phyloP scores from a whole-genome alignment of 352 stramenopile genomes.

The Globisporangium cederbergense region DNA sequence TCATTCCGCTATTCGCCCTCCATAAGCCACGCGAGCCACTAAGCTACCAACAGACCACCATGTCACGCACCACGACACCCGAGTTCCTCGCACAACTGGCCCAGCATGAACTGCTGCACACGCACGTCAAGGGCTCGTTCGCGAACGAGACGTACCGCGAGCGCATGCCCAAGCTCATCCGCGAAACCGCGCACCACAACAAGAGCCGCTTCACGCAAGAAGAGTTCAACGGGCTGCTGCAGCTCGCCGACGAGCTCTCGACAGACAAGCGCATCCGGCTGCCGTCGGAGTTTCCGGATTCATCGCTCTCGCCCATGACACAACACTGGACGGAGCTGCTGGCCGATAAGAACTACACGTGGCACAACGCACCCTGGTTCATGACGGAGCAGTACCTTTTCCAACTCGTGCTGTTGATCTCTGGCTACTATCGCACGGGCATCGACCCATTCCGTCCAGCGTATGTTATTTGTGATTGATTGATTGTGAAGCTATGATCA shows the following conservation, averaged over 20 bases:
- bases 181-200: conserved; percentile 54
- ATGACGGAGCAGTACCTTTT: conserved; percentile 75
- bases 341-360: conserved; percentile 44
- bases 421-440: conserved; percentile 55
- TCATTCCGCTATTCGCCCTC: background rate
- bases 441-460: conserved; percentile 65
- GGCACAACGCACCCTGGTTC: conserved; percentile 77
- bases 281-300: conserved; percentile 33
- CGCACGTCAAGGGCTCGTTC: conserved; percentile 52
- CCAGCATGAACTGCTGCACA: conserved; percentile 62
- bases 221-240: conserved; percentile 31
- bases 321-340: conserved; percentile 47
- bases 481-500: background rate
- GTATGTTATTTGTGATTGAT: conserved; percentile 15
- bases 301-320: conserved; percentile 36
- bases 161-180: conserved; percentile 52
- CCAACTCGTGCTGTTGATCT: conserved; percentile 57
- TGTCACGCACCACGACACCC: conserved; percentile 20
- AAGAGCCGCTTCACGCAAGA: conserved; percentile 28
- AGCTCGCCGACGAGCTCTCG: conserved; percentile 46
- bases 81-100: conserved; percentile 42
- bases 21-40: background rate
- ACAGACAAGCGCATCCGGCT: conserved; percentile 42
- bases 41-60: background rate
- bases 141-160: conserved; percentile 62